A percentile compares a stretch with the other conserved stretches of the same genome.
Conservation (phyloP, 2,329 filamentous ascomycete genomes). For the Cladosporium phlei region DNA sequence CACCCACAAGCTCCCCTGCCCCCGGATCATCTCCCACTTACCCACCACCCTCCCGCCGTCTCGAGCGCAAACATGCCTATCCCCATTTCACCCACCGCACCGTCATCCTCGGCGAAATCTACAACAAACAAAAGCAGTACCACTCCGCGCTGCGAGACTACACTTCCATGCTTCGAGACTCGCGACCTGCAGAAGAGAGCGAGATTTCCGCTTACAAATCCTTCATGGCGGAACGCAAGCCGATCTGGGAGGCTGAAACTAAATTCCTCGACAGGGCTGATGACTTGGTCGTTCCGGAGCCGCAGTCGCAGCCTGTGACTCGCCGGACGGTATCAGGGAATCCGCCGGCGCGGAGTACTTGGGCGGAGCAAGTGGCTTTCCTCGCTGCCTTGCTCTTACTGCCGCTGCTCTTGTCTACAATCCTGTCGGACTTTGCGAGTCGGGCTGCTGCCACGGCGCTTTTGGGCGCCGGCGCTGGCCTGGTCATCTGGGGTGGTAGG, state of each 20-base stretch:
- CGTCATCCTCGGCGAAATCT: conserved; percentile 58
- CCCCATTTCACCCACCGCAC: conserved; percentile 55
- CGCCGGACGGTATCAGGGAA: too few species aligned
- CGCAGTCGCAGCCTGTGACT: too few species aligned
- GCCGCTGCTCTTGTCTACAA: conserved; percentile 39
- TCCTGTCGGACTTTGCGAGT: conserved; percentile 40
- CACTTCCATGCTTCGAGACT: conserved; percentile 47
- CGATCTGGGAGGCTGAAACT: conserved; percentile 56
- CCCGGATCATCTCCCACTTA: not conserved
- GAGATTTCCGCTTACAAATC: conserved; percentile 52
- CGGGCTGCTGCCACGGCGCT: conserved; percentile 37
- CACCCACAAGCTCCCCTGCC: conserved; percentile 16
- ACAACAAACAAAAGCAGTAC: conserved; percentile 63
- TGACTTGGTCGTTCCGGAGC: conserved; percentile 49
- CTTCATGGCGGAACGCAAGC: conserved; percentile 52
- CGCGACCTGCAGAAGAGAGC: conserved; percentile 45
- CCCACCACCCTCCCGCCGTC: conserved; percentile 55
- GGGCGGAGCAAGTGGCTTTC: conserved; percentile 19
- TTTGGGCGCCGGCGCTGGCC: conserved; percentile 34
- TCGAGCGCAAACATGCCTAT: conserved; percentile 48
- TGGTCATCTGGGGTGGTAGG: conserved; percentile 21
- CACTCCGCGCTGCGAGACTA: conserved; percentile 60
- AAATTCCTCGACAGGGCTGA: conserved; percentile 53
- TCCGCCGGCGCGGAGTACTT: too few species aligned
- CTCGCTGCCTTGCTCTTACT: conserved; percentile 37